Evolutionary conservation across 2,329 filamentous ascomycete species (phyloP).

Genomic region (Trichoderma gracile): DNA sequence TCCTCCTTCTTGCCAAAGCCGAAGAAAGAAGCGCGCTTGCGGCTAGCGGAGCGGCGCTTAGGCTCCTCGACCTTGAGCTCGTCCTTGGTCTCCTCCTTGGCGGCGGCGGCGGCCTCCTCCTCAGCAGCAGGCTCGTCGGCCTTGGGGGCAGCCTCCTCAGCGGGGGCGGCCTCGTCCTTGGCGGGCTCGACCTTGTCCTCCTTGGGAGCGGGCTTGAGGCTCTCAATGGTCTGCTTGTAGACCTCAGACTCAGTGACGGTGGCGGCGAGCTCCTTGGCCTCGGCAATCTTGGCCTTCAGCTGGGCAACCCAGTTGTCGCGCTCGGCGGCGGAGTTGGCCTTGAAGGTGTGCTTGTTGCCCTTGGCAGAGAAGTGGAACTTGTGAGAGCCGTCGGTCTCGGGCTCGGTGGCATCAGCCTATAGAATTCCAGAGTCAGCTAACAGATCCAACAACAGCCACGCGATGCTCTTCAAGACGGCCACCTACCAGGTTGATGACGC

Average conservation of each 20-base stretch:
- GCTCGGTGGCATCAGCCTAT: slow-evolving; percentile 64
- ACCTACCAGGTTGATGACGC: slow-evolving; percentile 82
- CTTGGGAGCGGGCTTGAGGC: slow-evolving; percentile 53
- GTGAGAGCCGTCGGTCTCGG: slow-evolving; percentile 71
- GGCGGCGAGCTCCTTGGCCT: slow-evolving; percentile 79
- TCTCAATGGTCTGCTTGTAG: slow-evolving; percentile 85
- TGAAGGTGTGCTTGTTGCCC: slow-evolving; percentile 92
- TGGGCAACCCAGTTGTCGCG: slow-evolving; percentile 91
- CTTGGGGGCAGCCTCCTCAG: slow-evolving; percentile 38
- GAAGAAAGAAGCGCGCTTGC: slow-evolving; percentile 67
- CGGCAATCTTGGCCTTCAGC: slow-evolving; percentile 76
- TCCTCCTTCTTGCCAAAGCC: slow-evolving; percentile 60
- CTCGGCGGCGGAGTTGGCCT: slow-evolving; percentile 72
- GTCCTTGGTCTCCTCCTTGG: slow-evolving; percentile 44
- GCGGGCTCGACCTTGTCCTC: slow-evolving; percentile 39
- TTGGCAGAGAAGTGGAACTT: slow-evolving; percentile 86
- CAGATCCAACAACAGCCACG: background rate
- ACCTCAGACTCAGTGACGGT: slow-evolving; percentile 74
- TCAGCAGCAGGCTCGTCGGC: slow-evolving; percentile 42
- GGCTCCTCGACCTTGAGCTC: slow-evolving; percentile 59
- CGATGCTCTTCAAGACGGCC: background rate
- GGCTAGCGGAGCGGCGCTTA: slow-evolving; percentile 62
- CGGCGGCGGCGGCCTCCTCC: slow-evolving; percentile 38
- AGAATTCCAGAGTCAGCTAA: background rate
- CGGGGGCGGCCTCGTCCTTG: slow-evolving; percentile 27